Evolutionary conservation across 2,329 filamentous ascomycete genomes (phyloP), one percentile per base, ranked within the genome.

Genomic region (Pseudogymnoascus sp.): DNA sequence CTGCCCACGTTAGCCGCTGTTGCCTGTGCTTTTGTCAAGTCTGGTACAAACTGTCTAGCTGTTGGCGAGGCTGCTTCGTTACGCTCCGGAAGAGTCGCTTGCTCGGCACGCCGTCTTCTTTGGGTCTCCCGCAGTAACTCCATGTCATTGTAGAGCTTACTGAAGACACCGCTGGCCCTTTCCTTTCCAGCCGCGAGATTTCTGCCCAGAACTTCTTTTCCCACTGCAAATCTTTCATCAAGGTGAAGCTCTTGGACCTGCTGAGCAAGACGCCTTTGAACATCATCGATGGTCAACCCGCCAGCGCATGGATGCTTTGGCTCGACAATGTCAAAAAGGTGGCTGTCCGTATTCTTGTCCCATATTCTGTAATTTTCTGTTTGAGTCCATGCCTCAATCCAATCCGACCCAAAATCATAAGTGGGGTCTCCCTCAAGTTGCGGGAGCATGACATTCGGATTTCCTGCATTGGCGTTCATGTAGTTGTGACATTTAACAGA

Each of bases 281-380:
- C 87, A 71, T 99, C 94, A 66, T 97, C 94, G 63, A 99, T 91
- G 1, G 88, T 92, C 18, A 99, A 79, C 0, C 91, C 92, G 23
- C 94, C 94, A 0, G 92, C 92, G 71, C 90, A 96, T 3, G 94
- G 94, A 72, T 99, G 94, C 63, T 86, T 86, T 1, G 94, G 94
- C 69, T 95, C 91, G 12, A 95, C 88, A 64, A 99, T 90, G 66
- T 96, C 92, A 70, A 97, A 99, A 13, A 99, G 80, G 68, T 96
- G 88, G 13, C 86, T 85, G 69, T 96, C 92, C 2, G 87, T 90
- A 66, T 89, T 77, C 12, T 81, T 78, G 64, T 92, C 80, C 83
- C 95, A 99, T 62, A 99, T 86, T 57, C 88, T 82, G 73, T 94
- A 96, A 70, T 97, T 97, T 63, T 95, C 88, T 0, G 92, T 96